phyloP scores from a whole-genome alignment of 805 yeast species.

The Starmerella stigmatis region DNA sequence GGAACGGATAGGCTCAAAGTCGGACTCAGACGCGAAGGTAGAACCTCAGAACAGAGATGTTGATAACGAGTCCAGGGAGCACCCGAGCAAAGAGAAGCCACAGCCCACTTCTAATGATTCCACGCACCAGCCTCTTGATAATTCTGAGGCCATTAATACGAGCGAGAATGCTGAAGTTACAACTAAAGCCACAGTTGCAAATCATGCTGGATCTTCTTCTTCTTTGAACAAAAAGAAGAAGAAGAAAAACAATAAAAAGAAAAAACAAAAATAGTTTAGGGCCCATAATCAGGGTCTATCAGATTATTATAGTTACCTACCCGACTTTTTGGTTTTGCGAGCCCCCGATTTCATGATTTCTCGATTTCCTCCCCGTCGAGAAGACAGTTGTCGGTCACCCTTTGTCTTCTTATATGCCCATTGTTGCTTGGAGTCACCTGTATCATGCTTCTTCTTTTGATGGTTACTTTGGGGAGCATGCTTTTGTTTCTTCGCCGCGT shows the following conservation, averaged over 20 bases:
- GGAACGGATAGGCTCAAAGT: background rate
- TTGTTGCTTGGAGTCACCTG: constrained; percentile 42
- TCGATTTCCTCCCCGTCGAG: constrained; percentile 24
- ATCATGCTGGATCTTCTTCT: constrained; percentile 8
- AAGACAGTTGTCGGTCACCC: constrained; percentile 41
- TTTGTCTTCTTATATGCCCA: constrained; percentile 74
- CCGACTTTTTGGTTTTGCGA: constrained; percentile 11
- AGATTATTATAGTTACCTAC: background rate
- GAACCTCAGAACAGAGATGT: constrained; percentile 23
- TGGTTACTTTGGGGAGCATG: constrained; percentile 38
- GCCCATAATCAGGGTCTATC: background rate
- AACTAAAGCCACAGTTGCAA: no score
- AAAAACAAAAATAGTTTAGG: constrained; percentile 9
- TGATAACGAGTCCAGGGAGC: no score
- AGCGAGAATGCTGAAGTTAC: no score
- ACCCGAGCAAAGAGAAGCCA: no score
- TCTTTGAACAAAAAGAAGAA: constrained; percentile 7
- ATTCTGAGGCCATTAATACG: no score
- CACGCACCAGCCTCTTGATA: no score
- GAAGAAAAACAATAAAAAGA: constrained; percentile 17
- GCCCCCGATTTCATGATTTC: constrained; percentile 21
- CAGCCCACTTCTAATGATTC: no score
- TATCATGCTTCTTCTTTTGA: constrained; percentile 51
- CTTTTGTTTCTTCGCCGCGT: constrained; percentile 26
- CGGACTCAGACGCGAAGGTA: constrained; percentile 18